A percentile compares a stretch with the other conserved stretches of the same genome.
These are phyloP conservation scores for Phytophthora hibernalis DNA, from an alignment of 352 stramenopile genomes.

Conservation along the genomic window DNA sequence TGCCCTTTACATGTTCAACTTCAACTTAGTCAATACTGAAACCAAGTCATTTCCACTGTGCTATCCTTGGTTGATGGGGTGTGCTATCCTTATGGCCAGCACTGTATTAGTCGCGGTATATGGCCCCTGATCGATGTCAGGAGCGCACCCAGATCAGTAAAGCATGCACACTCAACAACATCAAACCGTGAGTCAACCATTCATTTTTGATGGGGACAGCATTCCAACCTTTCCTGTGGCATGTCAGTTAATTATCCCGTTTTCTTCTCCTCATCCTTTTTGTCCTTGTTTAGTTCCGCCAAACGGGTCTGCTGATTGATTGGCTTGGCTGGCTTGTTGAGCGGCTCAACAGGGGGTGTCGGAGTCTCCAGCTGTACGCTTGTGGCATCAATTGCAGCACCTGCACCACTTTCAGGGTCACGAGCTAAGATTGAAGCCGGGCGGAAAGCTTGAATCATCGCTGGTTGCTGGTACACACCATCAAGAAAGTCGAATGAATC, in stretches of 20 bases:
- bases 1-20: no score
- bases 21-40: no score
- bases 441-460: constrained; percentile 55
- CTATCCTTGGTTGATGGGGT: no score
- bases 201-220: no score
- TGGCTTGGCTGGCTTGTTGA: constrained; percentile 33
- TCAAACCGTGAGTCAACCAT: no score
- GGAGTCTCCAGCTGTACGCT: constrained; percentile 21
- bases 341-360: constrained; percentile 18
- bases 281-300: constrained; percentile 54
- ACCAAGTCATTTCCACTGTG: no score
- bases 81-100: no score
- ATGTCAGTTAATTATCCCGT: constrained; percentile 10
- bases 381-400: constrained; percentile 29
- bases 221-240: no score
- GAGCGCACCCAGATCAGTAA: no score
- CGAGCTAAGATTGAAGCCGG: constrained; percentile 32
- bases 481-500: constrained; percentile 69
- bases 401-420: constrained; percentile 29
- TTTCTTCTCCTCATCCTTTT: constrained; percentile 33
- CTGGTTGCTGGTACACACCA: constrained; percentile 74
- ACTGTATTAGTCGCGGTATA: no score
- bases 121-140: no score
- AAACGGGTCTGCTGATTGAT: constrained; percentile 44
- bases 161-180: no score